These are phyloP conservation scores for Phytophthora meadii DNA, from an alignment of 352 stramenopile genomes.

Conservation along the genomic window DNA sequence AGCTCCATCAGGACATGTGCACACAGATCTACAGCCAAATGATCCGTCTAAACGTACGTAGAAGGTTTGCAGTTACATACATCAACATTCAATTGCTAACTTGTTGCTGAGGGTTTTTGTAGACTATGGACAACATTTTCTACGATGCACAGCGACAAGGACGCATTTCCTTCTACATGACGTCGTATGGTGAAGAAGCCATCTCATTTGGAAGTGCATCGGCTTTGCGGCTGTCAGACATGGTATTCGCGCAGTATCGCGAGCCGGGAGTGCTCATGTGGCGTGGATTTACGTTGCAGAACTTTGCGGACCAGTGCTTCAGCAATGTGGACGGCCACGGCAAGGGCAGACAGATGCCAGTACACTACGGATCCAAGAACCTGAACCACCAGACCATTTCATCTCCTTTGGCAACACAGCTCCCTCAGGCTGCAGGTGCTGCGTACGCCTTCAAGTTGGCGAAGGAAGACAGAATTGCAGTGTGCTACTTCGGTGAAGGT, in stretches of 20 bases:
- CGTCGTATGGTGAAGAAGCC: constrained; percentile 94
- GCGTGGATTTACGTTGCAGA: constrained; percentile 96
- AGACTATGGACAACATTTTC: constrained; percentile 98
- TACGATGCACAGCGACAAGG: constrained; percentile 98
- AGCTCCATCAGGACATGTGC: constrained; percentile 81
- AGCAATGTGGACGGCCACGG: constrained; percentile 96
- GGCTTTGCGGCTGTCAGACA: constrained; percentile 89
- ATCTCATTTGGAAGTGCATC: constrained; percentile 96
- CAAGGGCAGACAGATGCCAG: constrained; percentile 98
- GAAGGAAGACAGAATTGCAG: constrained; percentile 89
- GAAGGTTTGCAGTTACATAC: neutral
- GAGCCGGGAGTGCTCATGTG: constrained; percentile 98
- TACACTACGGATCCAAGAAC: constrained; percentile 97
- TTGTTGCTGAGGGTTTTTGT: constrained; percentile 9
- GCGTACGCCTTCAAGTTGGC: constrained; percentile 97
- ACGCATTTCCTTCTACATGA: constrained; percentile 98
- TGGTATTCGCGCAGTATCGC: constrained; percentile 98
- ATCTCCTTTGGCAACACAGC: constrained; percentile 96
- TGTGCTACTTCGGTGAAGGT: constrained; percentile 98
- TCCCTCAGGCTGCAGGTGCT: constrained; percentile 96
- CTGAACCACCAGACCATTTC: constrained; percentile 99
- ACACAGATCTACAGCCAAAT: constrained; percentile 90
- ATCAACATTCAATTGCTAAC: constrained; percentile 1
- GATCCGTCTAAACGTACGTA: constrained; percentile 79
- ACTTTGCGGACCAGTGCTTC: constrained; percentile 98